Evolutionary conservation across 257 asterid genomes (phyloP).

Genomic region (Paulownia fortunei): DNA sequence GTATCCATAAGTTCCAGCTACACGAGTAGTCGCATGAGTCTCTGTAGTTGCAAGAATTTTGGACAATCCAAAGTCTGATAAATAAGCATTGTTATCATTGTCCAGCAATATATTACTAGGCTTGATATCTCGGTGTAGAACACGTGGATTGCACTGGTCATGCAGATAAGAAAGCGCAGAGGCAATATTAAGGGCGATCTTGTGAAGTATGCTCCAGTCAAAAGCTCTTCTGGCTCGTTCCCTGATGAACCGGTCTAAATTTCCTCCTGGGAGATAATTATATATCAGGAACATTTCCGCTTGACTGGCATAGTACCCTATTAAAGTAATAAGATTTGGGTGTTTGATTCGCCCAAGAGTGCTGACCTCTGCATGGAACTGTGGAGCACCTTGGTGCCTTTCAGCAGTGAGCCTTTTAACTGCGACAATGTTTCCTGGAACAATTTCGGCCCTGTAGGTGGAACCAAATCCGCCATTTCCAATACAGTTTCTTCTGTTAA

Average conservation of each 20-base stretch:
- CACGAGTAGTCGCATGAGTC: conserved; percentile 39
- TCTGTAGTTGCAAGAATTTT: conserved; percentile 28
- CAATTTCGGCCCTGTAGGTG: conserved; percentile 46
- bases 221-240: conserved; percentile 35
- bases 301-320: conserved; percentile 42
- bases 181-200: conserved; percentile 47
- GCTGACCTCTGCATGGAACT: conserved; percentile 49
- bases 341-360: conserved; percentile 45
- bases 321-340: conserved; percentile 47
- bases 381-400: conserved; percentile 49
- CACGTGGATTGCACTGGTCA: conserved; percentile 39
- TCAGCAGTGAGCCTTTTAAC: conserved; percentile 49
- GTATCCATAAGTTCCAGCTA: conserved; percentile 55
- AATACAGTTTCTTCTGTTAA: conserved; percentile 44
- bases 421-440: conserved; percentile 39
- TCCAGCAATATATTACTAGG: conserved; percentile 58
- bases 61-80: conserved; percentile 53
- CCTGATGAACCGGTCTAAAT: conserved; percentile 45
- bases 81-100: conserved; percentile 38
- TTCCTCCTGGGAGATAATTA: conserved; percentile 54
- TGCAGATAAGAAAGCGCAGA: conserved; percentile 49
- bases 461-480: conserved; percentile 58
- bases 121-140: conserved; percentile 49
- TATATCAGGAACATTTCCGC: conserved; percentile 52
- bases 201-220: conserved; percentile 43